Evolutionary conservation across 345 rosid genomes (phyloP).

Genomic region (Mallotus nudiflorus): DNA sequence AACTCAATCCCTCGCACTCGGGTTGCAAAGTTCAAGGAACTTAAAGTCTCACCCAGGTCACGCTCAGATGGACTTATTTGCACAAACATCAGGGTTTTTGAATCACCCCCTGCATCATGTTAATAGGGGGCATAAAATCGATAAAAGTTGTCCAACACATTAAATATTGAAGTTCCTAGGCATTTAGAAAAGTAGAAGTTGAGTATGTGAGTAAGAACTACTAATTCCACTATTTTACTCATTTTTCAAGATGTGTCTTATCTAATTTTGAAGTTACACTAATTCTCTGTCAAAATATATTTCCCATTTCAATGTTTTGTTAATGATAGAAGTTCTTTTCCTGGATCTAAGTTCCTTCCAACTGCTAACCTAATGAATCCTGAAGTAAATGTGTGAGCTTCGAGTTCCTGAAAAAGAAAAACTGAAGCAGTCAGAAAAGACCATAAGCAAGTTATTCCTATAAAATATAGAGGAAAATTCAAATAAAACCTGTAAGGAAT

Average conservation of each 20-base stretch:
- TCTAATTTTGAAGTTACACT: no score
- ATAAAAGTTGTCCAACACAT: background rate
- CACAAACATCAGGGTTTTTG: slow-evolving; percentile 48
- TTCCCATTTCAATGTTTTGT: no score
- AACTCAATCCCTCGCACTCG: slow-evolving; percentile 39
- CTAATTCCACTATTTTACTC: background rate
- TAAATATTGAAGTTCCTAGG: background rate
- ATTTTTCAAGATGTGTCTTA: no score
- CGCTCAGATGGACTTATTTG: slow-evolving; percentile 49
- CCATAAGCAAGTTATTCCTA: background rate
- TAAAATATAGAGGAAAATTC: background rate
- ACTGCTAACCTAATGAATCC: slow-evolving; percentile 40
- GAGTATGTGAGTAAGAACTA: no score
- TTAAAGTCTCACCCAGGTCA: slow-evolving; percentile 44
- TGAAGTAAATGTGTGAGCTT: slow-evolving; percentile 51
- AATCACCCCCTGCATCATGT: slow-evolving; percentile 41
- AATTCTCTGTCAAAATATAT: no score
- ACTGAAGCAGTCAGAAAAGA: slow-evolving; percentile 1
- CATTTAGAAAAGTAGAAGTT: background rate
- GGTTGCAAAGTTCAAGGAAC: slow-evolving; percentile 53
- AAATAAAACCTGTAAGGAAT: slow-evolving; percentile 40
- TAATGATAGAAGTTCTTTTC: no score
- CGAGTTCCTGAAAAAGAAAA: slow-evolving; percentile 35
- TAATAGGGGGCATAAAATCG: background rate
- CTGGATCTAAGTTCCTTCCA: no score